A percentile compares a stretch with the other conserved stretches of the same genome.
Evolutionary conservation across 176 grass and related monocot species (phyloP).

Genomic region (Eragrostis nindensis): DNA sequence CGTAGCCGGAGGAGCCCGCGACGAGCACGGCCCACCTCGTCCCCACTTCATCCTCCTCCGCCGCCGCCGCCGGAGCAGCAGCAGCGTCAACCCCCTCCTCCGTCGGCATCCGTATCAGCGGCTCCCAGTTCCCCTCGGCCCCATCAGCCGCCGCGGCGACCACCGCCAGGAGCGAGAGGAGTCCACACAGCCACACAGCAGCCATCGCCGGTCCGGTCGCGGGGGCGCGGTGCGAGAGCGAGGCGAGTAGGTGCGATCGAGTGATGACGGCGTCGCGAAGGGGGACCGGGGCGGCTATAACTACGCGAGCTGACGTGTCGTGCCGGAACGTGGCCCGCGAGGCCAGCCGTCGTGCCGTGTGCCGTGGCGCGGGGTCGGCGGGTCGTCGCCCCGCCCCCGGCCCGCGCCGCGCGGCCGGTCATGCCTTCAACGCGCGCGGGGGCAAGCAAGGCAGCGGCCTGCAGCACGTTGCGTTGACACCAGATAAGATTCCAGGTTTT

Average conservation of each 20-base stretch:
- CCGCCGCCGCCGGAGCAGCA: background rate
- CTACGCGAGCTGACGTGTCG: background rate
- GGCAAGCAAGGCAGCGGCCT: background rate
- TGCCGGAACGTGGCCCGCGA: background rate
- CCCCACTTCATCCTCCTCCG: constrained; percentile 30
- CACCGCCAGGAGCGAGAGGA: constrained; percentile 40
- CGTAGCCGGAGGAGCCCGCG: constrained; percentile 83
- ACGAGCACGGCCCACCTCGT: constrained; percentile 91
- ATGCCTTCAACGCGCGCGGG: background rate
- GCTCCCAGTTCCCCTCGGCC: constrained; percentile 52
- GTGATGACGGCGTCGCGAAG: background rate
- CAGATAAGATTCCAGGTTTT: background rate
- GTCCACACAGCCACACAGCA: constrained; percentile 35
- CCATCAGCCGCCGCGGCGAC: constrained; percentile 28
- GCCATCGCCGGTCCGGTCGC: constrained; percentile 24
- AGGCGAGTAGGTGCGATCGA: background rate
- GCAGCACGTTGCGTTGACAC: constrained; percentile 14
- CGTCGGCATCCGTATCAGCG: constrained; percentile 64
- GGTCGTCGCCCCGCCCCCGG: too few species aligned
- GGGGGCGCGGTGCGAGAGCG: background rate
- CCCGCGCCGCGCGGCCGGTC: constrained; percentile 6
- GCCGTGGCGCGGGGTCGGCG: background rate
- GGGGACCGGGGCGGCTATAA: background rate
- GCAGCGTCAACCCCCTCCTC: constrained; percentile 24
- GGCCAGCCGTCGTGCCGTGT: background rate